Conservation (phyloP, 163 green algal genomes). For the Coccomyxa subellipsoidea region DNA sequence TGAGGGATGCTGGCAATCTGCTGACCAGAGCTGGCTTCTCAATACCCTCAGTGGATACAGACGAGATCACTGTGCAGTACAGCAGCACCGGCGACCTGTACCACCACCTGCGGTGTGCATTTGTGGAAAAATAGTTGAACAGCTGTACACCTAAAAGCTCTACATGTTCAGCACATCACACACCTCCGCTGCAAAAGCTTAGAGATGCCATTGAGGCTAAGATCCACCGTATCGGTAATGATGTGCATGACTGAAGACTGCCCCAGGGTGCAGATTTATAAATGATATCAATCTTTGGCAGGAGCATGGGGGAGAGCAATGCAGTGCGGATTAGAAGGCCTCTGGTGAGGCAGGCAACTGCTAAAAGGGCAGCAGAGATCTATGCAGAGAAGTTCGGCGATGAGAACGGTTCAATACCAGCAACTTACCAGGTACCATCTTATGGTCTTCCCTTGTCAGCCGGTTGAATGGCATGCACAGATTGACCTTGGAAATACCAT, state of each 20-base stretch:
- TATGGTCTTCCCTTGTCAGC: not conserved
- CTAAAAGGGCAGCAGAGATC: constrained; percentile 44
- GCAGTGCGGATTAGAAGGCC: constrained; percentile 42
- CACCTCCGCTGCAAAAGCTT: not conserved
- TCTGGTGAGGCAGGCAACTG: constrained; percentile 51
- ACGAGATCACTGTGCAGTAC: constrained; percentile 80
- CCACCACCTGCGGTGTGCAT: constrained; percentile 62
- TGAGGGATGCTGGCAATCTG: constrained; percentile 90
- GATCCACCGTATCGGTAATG: not conserved
- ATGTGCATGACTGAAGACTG: not conserved
- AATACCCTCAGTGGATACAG: constrained; percentile 91
- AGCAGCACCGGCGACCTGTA: constrained; percentile 53
- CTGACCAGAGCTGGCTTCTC: constrained; percentile 78
- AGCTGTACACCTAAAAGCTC: not conserved
- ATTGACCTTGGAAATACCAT: not conserved
- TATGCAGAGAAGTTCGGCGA: constrained; percentile 62
- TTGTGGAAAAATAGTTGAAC: not conserved
- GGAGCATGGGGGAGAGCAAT: constrained; percentile 63
- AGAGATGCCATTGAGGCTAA: not conserved
- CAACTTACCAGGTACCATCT: constrained; percentile 58
- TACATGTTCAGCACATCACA: not conserved
- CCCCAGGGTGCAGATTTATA: not conserved
- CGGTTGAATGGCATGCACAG: not conserved
- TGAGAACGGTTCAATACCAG: constrained; percentile 42
- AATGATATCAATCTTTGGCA: not conserved